Percentiles rank a stretch among this genome's conserved stretches.
These are phyloP conservation scores for Mycena rosella DNA, from an alignment of 768 basidiomycete species.

Conservation along the genomic window DNA sequence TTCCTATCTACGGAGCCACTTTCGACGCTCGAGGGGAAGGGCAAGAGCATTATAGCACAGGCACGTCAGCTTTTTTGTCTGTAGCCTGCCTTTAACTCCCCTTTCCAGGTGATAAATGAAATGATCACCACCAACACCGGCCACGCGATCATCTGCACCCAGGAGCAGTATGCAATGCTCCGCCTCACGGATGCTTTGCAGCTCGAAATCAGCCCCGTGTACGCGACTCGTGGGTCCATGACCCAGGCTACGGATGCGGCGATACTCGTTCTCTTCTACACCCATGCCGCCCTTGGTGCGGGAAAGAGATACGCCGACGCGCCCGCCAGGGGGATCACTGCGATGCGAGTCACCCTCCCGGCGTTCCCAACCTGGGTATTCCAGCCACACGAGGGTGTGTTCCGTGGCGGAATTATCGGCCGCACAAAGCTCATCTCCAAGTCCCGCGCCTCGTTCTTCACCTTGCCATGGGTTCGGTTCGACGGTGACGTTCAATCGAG, in stretches of 20 bases:
- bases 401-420: slow-evolving; percentile 16
- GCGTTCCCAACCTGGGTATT: slow-evolving; percentile 17
- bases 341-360: slow-evolving; percentile 10
- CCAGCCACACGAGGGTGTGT: slow-evolving; percentile 9
- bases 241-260: slow-evolving; percentile 6
- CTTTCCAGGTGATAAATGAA: slow-evolving; percentile 15
- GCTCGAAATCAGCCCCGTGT: slow-evolving; percentile 16
- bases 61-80: slow-evolving; percentile 5
- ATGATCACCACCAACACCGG: slow-evolving; percentile 20
- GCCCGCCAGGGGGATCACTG: slow-evolving; percentile 6
- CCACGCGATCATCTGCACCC: slow-evolving; percentile 19
- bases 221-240: slow-evolving; percentile 4
- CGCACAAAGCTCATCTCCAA: slow-evolving; percentile 23
- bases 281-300: slow-evolving; percentile 18
- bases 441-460: slow-evolving; percentile 7
- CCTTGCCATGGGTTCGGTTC: slow-evolving; percentile 24
- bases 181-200: slow-evolving; percentile 8
- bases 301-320: slow-evolving; percentile 4
- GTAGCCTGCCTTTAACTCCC: slow-evolving; percentile 5
- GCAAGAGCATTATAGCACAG: slow-evolving; percentile 2
- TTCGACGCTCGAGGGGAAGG: slow-evolving; percentile 22
- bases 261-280: slow-evolving; percentile 24
- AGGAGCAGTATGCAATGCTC: slow-evolving; percentile 18
- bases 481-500: slow-evolving; percentile 21
- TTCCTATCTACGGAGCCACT: neutral